Base-by-base conservation (phyloP, 305 asterid genomes). In the Fraxinus sp. region DNA sequence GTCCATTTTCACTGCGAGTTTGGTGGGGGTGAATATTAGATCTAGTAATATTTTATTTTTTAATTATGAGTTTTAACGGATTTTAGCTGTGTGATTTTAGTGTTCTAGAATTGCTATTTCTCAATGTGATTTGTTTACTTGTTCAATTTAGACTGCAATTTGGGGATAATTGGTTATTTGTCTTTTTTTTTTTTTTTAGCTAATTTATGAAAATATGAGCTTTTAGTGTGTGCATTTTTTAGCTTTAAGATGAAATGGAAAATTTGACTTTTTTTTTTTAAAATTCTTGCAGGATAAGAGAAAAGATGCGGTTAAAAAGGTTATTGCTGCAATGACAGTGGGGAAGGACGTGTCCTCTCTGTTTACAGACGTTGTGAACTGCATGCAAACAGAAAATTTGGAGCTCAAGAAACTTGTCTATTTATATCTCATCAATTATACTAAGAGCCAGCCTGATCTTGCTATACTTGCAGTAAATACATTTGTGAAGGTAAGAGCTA, bases 241-340 rank as follows among this genome's bases (percentile, higher is more conserved):
- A 55, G 52, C 16, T 78, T 71, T 9, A 7, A 37, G 44, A 37
- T 75, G 55, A 75, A 71, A 28, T 74, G 71, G 87, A 85, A 74
- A 64, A 10, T 52, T 8, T 83, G 78, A 66, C 44, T 32, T 71
- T 18, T 32, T 35, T 76, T 13, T 13, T 11, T 11, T 22, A 5
- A 4, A 76, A 75, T 78, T 85, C 37, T 62, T 81, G 86, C 89
- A 95, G 99, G 99, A 95, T 86, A 95, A 95, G 93, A 93, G 99
- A 84, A 95, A 94, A 84, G 99, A 95, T 95, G 99, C 98, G 5
- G 99, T 95, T 79, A 95, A 95, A 84, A 95, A 95, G 82, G 98
- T 95, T 83, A 95, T 95, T 86, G 99, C 99, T 24, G 99, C 99
- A 32, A 95, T 95, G 99, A 95, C 99, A 0, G 99, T 95, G 81